phyloP scores from a whole-genome alignment of 2,329 filamentous ascomycete species.

The Apiospora pterosperma region DNA sequence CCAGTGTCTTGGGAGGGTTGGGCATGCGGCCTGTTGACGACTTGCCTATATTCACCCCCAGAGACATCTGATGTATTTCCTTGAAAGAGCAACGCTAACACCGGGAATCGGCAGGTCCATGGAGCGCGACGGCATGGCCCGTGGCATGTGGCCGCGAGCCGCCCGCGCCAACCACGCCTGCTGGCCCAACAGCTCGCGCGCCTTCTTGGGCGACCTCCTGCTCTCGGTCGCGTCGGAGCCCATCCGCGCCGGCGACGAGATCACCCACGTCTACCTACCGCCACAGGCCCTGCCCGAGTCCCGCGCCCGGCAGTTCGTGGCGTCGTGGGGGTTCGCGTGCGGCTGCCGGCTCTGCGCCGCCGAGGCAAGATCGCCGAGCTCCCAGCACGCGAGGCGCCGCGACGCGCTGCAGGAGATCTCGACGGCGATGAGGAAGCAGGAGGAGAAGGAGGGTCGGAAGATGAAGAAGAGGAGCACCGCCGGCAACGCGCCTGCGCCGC shows the following conservation, averaged over 20 bases:
- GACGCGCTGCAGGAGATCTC: background rate
- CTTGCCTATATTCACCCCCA: no score
- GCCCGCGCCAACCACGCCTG: slow-evolving; percentile 37
- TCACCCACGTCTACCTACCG: slow-evolving; percentile 35
- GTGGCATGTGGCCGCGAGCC: slow-evolving; percentile 30
- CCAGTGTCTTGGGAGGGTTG: no score
- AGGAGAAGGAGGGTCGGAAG: slow-evolving; percentile 10
- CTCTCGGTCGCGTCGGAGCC: slow-evolving; percentile 33
- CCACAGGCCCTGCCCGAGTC: slow-evolving; percentile 24
- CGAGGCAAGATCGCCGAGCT: slow-evolving; percentile 21
- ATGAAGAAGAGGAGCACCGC: background rate
- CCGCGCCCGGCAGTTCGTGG: slow-evolving; percentile 22
- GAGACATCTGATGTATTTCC: no score
- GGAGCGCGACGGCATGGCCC: slow-evolving; percentile 15
- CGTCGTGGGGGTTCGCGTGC: slow-evolving; percentile 38
- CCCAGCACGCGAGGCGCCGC: slow-evolving; percentile 14
- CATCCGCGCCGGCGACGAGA: slow-evolving; percentile 33
- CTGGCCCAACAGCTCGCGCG: slow-evolving; percentile 26
- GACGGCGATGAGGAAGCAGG: slow-evolving; percentile 14
- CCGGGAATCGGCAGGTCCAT: no score
- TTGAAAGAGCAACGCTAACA: no score
- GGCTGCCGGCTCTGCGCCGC: slow-evolving; percentile 33
- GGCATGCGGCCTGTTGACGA: no score
- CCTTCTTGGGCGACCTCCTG: slow-evolving; percentile 33
- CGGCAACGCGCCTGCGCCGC: slow-evolving; percentile 10